These are phyloP conservation scores for Cornus florida DNA, from an alignment of 148 eudicot genomes.

Conservation along the genomic window DNA sequence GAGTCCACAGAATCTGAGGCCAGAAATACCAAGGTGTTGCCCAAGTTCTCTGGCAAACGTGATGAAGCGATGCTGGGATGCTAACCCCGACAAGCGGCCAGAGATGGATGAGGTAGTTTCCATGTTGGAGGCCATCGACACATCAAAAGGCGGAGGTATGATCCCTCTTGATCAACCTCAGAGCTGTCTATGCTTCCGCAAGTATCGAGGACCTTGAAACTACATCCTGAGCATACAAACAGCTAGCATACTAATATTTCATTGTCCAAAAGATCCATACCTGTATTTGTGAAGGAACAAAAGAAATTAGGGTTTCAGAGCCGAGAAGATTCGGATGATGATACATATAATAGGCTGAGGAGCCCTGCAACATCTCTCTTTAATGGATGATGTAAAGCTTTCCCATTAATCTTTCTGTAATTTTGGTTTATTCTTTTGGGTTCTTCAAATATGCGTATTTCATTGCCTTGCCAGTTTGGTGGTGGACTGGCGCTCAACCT, in stretches of 20 bases:
- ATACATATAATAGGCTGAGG: slow-evolving; percentile 14
- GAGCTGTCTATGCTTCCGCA: slow-evolving; percentile 83
- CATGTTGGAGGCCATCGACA: slow-evolving; percentile 86
- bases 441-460: slow-evolving; percentile 17
- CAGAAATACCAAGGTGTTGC: slow-evolving; percentile 95
- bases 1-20: slow-evolving; percentile 75
- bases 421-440: not conserved
- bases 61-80: slow-evolving; percentile 99
- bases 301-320: slow-evolving; percentile 13
- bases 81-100: slow-evolving; percentile 90
- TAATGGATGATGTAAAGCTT: slow-evolving; percentile 21
- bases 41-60: slow-evolving; percentile 87
- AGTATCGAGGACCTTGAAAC: slow-evolving; percentile 75
- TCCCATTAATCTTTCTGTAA: not conserved
- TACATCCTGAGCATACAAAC: not conserved
- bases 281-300: not conserved
- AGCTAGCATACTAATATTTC: not conserved
- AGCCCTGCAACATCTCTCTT: slow-evolving; percentile 13
- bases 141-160: slow-evolving; percentile 97
- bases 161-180: slow-evolving; percentile 86
- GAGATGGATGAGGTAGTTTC: slow-evolving; percentile 96
- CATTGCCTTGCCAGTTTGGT: slow-evolving; percentile 13
- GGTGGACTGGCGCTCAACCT: not conserved
- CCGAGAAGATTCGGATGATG: slow-evolving; percentile 5
- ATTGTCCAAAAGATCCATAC: slow-evolving; percentile 7